Conservation (phyloP, 2,329 filamentous ascomycete species). For the Pseudogymnoascus sp. region DNA sequence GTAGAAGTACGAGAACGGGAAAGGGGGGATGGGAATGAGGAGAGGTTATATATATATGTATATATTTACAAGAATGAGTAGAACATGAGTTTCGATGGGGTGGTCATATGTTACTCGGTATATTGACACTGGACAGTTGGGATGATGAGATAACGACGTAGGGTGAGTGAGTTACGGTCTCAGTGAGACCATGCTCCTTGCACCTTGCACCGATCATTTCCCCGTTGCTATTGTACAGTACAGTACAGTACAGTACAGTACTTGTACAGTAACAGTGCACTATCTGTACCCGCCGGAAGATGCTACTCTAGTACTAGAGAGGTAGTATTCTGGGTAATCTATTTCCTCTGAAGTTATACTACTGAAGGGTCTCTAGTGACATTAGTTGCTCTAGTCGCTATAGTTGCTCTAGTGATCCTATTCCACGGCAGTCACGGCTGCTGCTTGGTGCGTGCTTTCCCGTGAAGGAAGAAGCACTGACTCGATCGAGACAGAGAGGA, state of each 20-base stretch:
- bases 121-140: background rate
- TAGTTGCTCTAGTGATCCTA: background rate
- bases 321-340: background rate
- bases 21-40: background rate
- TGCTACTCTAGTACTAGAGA: background rate
- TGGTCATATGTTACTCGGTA: no score
- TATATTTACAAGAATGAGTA: background rate
- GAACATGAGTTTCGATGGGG: no score
- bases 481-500: background rate
- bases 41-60: background rate
- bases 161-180: background rate
- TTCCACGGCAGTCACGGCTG: background rate
- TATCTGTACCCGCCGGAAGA: no score
- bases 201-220: conserved; percentile 9
- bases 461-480: background rate
- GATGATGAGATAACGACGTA: background rate
- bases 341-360: no score
- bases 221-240: background rate
- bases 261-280: no score
- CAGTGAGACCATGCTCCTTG: conserved; percentile 2
- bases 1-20: background rate
- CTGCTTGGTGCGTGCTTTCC: background rate
- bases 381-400: background rate
- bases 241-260: no score
- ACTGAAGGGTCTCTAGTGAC: no score